A percentile compares a stretch with the other conserved stretches of the same genome.
These are phyloP conservation scores for Cynara cardunculus DNA, from an alignment of 129 eudicot species.

Conservation along the genomic window DNA sequence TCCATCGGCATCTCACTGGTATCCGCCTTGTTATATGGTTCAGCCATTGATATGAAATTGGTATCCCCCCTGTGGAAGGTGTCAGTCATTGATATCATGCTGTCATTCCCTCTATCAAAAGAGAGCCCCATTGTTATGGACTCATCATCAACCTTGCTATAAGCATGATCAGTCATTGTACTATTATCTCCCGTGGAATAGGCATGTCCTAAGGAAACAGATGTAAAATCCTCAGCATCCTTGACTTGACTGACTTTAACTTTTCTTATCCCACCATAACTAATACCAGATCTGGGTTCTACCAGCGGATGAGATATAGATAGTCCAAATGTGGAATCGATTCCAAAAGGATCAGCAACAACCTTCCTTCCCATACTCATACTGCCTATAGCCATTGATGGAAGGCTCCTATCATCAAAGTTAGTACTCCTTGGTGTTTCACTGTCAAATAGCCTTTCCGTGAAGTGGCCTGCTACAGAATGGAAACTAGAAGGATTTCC, in stretches of 20 bases:
- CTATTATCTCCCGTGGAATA: slow-evolving; percentile 26
- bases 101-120: slow-evolving; percentile 30
- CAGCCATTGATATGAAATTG: slow-evolving; percentile 32
- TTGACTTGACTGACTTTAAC: slow-evolving; percentile 55
- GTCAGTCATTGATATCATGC: slow-evolving; percentile 27
- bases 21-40: slow-evolving; percentile 27
- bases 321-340: slow-evolving; percentile 38
- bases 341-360: slow-evolving; percentile 34
- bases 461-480: slow-evolving; percentile 37
- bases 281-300: slow-evolving; percentile 36
- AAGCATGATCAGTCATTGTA: slow-evolving; percentile 25
- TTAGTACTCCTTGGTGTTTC: slow-evolving; percentile 31
- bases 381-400: slow-evolving; percentile 22
- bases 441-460: slow-evolving; percentile 44
- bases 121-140: slow-evolving; percentile 34
- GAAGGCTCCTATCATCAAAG: slow-evolving; percentile 30
- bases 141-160: slow-evolving; percentile 33
- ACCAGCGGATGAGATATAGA: slow-evolving; percentile 42
- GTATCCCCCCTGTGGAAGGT: slow-evolving; percentile 30
- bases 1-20: slow-evolving; percentile 6
- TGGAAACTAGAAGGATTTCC: slow-evolving; percentile 40
- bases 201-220: slow-evolving; percentile 29
- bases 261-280: slow-evolving; percentile 51
- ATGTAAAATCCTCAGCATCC: slow-evolving; percentile 36
- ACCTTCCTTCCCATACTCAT: slow-evolving; percentile 31